Evolutionary conservation across 106 monocot genomes (phyloP), one percentile per base, ranked within the genome.

Genomic region (Dendrobium chrysotoxum): DNA sequence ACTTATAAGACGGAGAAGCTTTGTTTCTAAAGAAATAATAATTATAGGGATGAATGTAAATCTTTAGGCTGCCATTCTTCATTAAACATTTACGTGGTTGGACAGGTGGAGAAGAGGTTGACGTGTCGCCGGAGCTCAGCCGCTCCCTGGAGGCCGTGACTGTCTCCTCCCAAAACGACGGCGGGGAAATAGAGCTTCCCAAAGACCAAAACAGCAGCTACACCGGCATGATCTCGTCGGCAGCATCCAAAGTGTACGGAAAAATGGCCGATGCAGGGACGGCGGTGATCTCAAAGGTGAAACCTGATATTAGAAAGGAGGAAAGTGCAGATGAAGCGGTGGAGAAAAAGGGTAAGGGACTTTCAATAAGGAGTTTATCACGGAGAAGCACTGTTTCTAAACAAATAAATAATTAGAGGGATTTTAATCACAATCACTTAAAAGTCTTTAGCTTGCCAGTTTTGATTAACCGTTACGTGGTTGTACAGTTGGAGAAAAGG

Each of bases 1-100:
- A 80, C 55, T 76, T 30, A 35, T 54, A 28, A 87, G 1, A 66
- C 83, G 26, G 86, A 84, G 66, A 91, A 91, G 82, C 79, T 35
- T 35, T 35, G 35, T 35, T 35, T 35, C 35, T 35, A 35, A 2
- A 35, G 35, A 35, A 35, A 35, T 3, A 3, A 35, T 3, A 35
- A 35, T 35, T 35, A 35, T 35, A 35, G 35, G 35, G 35, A 35
- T 35, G 35, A 35, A 35, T 3, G 2, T 35, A 35, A 35, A 35
- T 35, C 35, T 35, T 35, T 35, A 35, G 35, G 35, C 35, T 35
- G 35, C 35, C 35, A 35, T 35, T 35, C 35, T 35, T 35, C 35
- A 35, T 35, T 35, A 35, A 35, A 35, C 35, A n/a, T n/a, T 35
- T 35, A 35, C 3, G 35, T 35, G 35, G 35, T 35, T 35, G 35